These are phyloP conservation scores for Russula emetica DNA, from an alignment of 768 basidiomycete genomes.

Conservation along the genomic window DNA sequence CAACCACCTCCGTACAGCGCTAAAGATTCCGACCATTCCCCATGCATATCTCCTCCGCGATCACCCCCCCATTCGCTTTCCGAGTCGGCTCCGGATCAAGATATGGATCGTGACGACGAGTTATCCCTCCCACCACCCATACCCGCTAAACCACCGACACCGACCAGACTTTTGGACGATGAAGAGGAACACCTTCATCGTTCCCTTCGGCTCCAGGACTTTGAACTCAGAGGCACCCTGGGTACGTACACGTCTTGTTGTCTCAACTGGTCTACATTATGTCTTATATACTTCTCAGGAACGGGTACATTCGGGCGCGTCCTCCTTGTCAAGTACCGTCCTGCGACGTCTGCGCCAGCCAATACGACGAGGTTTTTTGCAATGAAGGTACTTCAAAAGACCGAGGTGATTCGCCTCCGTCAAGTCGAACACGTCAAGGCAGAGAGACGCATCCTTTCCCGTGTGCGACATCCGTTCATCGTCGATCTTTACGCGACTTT, in stretches of 20 bases:
- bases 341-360: constrained; percentile 41
- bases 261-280: constrained; percentile 8
- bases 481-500: constrained; percentile 95
- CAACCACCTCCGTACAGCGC: constrained; percentile 9
- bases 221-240: constrained; percentile 74
- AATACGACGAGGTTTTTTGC: constrained; percentile 66
- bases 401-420: constrained; percentile 80
- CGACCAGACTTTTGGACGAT: constrained; percentile 61
- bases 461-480: constrained; percentile 90
- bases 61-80: constrained; percentile 16
- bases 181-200: constrained; percentile 62
- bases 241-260: constrained; percentile 42
- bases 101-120: constrained; percentile 20
- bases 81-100: constrained; percentile 19
- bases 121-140: constrained; percentile 26
- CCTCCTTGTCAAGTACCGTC: constrained; percentile 75
- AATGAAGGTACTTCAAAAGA: constrained; percentile 85
- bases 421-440: constrained; percentile 98
- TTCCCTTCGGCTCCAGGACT: constrained; percentile 62
- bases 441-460: constrained; percentile 88
- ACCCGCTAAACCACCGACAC: constrained; percentile 42
- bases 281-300: constrained; percentile 44
- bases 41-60: constrained; percentile 15
- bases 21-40: constrained; percentile 4
- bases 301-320: constrained; percentile 97